Evolutionary conservation across 306 rosid species (phyloP).

Genomic region (Rosa rugosa): DNA sequence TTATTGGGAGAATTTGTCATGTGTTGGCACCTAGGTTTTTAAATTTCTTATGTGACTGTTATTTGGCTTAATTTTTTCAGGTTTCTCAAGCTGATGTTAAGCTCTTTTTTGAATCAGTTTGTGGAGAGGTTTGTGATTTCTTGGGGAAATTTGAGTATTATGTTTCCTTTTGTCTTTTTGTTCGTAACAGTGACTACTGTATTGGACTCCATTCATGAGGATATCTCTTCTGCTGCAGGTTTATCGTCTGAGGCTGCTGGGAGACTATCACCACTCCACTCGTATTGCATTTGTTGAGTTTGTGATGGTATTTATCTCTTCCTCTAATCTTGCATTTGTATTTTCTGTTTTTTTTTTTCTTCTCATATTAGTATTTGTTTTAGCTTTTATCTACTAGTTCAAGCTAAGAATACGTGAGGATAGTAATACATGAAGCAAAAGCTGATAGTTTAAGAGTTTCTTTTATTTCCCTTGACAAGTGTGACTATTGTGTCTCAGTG

Average conservation of each 20-base stretch:
- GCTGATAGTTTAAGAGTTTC: not conserved
- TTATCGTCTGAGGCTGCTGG: slow-evolving; percentile 92
- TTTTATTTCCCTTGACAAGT: not conserved
- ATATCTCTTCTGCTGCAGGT: slow-evolving; percentile 46
- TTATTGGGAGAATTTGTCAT: slow-evolving; percentile 5
- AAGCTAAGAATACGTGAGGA: not conserved
- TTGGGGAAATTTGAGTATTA: slow-evolving; percentile 6
- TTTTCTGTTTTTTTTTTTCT: not conserved
- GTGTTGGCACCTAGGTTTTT: not conserved
- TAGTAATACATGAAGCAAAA: not conserved
- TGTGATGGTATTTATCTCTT: slow-evolving; percentile 53
- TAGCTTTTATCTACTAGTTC: not conserved
- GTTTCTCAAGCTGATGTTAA: slow-evolving; percentile 48
- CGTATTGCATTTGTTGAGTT: slow-evolving; percentile 98
- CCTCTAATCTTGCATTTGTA: slow-evolving; percentile 15
- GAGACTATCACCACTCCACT: slow-evolving; percentile 98
- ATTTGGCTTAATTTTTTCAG: slow-evolving; percentile 15
- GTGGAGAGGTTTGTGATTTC: slow-evolving; percentile 47
- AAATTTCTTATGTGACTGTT: not conserved
- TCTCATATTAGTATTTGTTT: not conserved
- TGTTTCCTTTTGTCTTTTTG: not conserved
- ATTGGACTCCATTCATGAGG: slow-evolving; percentile 7
- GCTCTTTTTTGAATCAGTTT: slow-evolving; percentile 43
- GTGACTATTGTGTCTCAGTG: not conserved
- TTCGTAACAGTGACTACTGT: not conserved